Base-by-base conservation (phyloP, 2,329 filamentous ascomycete genomes). In the Daldinia eschscholtzii region DNA sequence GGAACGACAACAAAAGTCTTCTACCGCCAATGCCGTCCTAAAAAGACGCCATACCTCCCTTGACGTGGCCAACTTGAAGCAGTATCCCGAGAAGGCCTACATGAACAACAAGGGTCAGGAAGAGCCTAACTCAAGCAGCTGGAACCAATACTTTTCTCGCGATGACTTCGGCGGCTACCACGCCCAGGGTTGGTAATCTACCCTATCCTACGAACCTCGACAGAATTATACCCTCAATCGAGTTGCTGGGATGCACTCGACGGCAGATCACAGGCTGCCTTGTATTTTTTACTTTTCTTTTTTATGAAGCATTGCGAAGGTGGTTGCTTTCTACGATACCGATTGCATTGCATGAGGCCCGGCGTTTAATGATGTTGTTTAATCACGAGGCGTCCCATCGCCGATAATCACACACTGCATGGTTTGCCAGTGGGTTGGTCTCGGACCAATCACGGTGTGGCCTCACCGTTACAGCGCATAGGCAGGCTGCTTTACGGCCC, bases 1-100 rank as follows among this genome's bases (percentile, higher is more conserved):
- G 92, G 96, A 99, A 80, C 91, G 96, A 59, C 93, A 97, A 77
- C 95, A 98, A 78, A 97, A 96, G 86, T 93, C 93, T 66, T 92
- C 92, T 37, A 95, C 93, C 6, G 93, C 91, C 75, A 94, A 95
- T 71, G 93, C 94, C 0, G 93, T 95, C 61, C 86, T 97, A 65
- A 97, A 97, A 85, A 89, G 95, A 70, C 87, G 93, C 67, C 94
- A 98, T 79, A 97, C 94, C 6, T 93, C 95, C 2, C 92, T 95
- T 72, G 94, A 98, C 77, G 90, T 98, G 70, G 92, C 93, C 69
- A 97, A 97, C 80, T 86, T 98, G 48, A 92, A 91, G 81, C 89
- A 96, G 79, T 93, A 92, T 76, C 92, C 93, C 4, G 90, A 92
- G 73, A 87, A 86, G 76, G 81, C 84, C 2, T 88, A 84, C 80